Evolutionary conservation across 345 rosid species (phyloP).

Genomic region (Mallotus nudiflorus): DNA sequence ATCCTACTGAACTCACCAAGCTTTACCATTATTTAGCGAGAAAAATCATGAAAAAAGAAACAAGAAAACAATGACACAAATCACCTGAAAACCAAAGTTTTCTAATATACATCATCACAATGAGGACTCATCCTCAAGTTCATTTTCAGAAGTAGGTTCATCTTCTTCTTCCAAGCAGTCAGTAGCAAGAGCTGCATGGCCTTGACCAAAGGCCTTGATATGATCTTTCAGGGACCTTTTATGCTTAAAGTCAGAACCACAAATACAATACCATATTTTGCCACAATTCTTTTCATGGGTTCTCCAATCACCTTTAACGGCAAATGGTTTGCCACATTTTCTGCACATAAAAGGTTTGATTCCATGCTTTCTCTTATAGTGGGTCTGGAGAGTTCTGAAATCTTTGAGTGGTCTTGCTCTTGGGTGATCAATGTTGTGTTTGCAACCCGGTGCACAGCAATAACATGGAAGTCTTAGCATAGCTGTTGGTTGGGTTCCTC

Average conservation of each 20-base stretch:
- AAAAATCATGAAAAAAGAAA: no score
- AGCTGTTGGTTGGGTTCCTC: conserved; percentile 74
- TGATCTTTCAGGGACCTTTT: conserved; percentile 79
- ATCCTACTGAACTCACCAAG: neutral
- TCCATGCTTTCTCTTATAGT: conserved; percentile 81
- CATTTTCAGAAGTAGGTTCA: conserved; percentile 58
- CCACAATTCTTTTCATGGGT: conserved; percentile 91
- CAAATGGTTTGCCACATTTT: conserved; percentile 75
- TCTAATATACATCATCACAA: neutral
- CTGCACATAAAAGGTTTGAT: conserved; percentile 67
- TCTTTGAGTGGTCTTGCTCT: conserved; percentile 77
- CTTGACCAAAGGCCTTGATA: conserved; percentile 67
- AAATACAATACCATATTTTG: conserved; percentile 73
- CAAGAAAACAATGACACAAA: neutral
- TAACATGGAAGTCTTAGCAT: conserved; percentile 78
- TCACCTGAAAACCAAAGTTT: neutral
- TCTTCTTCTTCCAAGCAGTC: conserved; percentile 55
- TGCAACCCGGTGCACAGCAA: conserved; percentile 69
- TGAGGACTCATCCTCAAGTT: conserved; percentile 26
- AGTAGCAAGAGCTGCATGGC: conserved; percentile 54
- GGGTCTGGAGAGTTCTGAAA: conserved; percentile 84
- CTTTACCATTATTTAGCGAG: neutral
- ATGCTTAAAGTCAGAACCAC: conserved; percentile 83
- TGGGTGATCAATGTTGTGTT: conserved; percentile 75
- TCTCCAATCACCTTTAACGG: conserved; percentile 82